Base-by-base conservation (phyloP, 1,284 basidiomycete species). In the Hortiboletus rubellus region DNA sequence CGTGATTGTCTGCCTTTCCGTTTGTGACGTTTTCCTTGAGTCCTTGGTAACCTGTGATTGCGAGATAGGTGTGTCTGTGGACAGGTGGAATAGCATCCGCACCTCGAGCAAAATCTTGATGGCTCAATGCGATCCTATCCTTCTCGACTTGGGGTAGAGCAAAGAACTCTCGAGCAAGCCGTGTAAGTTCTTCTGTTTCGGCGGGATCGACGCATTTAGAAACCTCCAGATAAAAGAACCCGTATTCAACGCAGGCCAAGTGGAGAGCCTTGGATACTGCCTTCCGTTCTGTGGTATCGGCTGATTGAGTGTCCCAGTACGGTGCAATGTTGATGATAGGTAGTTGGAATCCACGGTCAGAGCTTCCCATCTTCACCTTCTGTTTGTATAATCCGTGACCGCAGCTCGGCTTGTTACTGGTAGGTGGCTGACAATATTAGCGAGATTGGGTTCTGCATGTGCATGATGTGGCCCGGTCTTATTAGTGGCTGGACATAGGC, bases 221-320 rank as follows among this genome's bases (percentile, higher is more conserved):
- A 43, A 93, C 79, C 55, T 89, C 82, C 49, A 95, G 78, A 70
- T 95, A 96, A 75, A 95, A 93, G 79, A 95, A 95, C 0, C 92
- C 93, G 56, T 85, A 91, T 55, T 89, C 77, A 18, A 87, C 67
- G 67, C 91, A 94, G 14, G 91, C 92, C 1, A 75, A 68, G 67
- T 94, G 91, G 11, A 94, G 73, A 0, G 83, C 81, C 18, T 78
- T 75, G 6, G 89, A 83, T 0, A 82, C 79, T 3, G 78, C 74
- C 31, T 64, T 48, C 18, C 70, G 69, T 60, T 60, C 62, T 11
- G 48, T n/a, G 14, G 36, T 22, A 50, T 40, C 57, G 17, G 46
- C 22, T 1, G 46, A 47, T 42, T 70, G 63, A 11, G 62, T 60
- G 37, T 73, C 67, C 44, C 85, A 72, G 63, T 83, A 84, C 1